phyloP scores from a whole-genome alignment of 1,284 basidiomycete genomes.

The Phlebopus sp. region DNA sequence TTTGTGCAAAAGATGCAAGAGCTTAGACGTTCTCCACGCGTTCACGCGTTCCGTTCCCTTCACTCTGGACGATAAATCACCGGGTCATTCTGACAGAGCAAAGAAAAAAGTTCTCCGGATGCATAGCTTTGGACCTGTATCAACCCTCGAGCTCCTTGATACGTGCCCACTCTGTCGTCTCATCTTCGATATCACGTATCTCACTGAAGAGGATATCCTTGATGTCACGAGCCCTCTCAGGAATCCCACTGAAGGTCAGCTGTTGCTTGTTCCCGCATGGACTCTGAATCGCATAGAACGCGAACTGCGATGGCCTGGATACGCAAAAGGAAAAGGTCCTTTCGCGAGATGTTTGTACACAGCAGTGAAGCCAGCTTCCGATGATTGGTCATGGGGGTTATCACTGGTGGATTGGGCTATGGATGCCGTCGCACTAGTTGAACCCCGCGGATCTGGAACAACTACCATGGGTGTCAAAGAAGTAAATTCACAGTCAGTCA shows the following conservation, averaged over 20 bases:
- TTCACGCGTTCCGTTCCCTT: slow-evolving; percentile 5
- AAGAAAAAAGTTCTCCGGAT: slow-evolving; percentile 8
- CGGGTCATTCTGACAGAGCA: neutral
- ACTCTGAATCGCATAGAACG: slow-evolving; percentile 6
- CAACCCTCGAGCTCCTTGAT: slow-evolving; percentile 9
- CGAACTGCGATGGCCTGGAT: slow-evolving; percentile 2
- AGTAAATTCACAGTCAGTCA: slow-evolving; percentile 1
- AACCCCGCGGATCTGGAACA: neutral
- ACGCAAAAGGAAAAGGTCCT: slow-evolving; percentile 1
- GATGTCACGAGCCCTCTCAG: neutral
- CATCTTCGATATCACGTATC: slow-evolving; percentile 9
- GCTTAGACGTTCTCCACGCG: neutral
- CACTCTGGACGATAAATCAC: neutral
- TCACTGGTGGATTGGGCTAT: neutral
- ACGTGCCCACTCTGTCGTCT: slow-evolving; percentile 14
- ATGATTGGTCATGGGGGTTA: neutral
- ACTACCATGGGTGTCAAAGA: slow-evolving; percentile 6
- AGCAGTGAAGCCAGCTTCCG: neutral
- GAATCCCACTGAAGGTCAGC: neutral
- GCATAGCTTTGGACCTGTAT: slow-evolving; percentile 7
- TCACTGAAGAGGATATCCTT: slow-evolving; percentile 2
- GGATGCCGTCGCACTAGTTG: slow-evolving; percentile 10
- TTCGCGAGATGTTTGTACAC: slow-evolving; percentile 16
- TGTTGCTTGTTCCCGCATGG: slow-evolving; percentile 7
- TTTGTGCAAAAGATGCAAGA: slow-evolving; percentile 7